Conservation (phyloP, 2,329 filamentous ascomycete genomes). For the Erysiphe pulchra region DNA sequence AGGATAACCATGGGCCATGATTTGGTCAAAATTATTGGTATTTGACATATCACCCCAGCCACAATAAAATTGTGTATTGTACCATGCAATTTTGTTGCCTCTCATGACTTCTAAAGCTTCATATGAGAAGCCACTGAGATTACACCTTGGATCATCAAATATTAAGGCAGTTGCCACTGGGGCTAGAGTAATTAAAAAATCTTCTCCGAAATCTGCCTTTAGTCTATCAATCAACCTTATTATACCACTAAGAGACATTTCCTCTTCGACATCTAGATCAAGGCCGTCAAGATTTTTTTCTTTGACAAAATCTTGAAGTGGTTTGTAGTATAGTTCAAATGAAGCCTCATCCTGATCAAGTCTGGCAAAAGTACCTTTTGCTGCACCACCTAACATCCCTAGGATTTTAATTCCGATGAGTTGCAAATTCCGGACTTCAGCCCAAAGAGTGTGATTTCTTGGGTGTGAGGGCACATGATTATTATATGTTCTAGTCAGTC, state of each 20-base stretch:
- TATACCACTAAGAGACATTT: slow-evolving; percentile 38
- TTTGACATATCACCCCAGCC: slow-evolving; percentile 31
- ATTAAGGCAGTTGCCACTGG: slow-evolving; percentile 57
- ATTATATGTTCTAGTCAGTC: slow-evolving; percentile 22
- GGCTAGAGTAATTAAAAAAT: slow-evolving; percentile 56
- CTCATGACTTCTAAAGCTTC: slow-evolving; percentile 41
- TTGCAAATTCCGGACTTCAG: slow-evolving; percentile 47
- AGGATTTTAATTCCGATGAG: slow-evolving; percentile 52
- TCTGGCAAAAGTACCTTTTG: slow-evolving; percentile 42
- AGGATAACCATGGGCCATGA: slow-evolving; percentile 39
- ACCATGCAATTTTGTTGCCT: slow-evolving; percentile 48
- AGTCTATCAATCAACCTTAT: slow-evolving; percentile 41
- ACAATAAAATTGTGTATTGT: slow-evolving; percentile 84
- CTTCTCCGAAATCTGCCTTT: slow-evolving; percentile 38
- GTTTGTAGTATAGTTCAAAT: slow-evolving; percentile 52
- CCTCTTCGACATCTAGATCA: slow-evolving; percentile 61
- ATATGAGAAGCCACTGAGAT: slow-evolving; percentile 67
- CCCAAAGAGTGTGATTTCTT: slow-evolving; percentile 50
- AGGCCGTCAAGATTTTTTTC: slow-evolving; percentile 38
- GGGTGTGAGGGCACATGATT: slow-evolving; percentile 44
- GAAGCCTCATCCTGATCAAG: slow-evolving; percentile 27
- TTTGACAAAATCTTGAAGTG: slow-evolving; percentile 38
- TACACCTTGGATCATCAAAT: slow-evolving; percentile 24
- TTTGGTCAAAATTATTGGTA: slow-evolving; percentile 23
- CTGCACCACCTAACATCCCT: slow-evolving; percentile 72